Base-by-base conservation (phyloP, 2,329 filamentous ascomycete species). In the Cordyceps militaris region DNA sequence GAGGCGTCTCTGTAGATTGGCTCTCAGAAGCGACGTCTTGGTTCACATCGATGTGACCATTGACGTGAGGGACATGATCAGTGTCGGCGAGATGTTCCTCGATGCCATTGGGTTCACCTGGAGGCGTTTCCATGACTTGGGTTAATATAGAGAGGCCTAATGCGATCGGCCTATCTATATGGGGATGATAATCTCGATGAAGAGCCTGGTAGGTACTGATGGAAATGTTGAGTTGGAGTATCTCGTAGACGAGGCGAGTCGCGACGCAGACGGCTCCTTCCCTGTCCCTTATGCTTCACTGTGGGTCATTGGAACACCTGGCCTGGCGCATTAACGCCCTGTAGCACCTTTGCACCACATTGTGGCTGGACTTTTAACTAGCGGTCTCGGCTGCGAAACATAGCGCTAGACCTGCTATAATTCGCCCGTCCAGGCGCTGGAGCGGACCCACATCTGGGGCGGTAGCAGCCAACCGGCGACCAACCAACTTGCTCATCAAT, bases 51-150 rank as follows among this genome's bases (percentile, higher is more conserved):
- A 21, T 9, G 23, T 57, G 55, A 9, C 55, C 55, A 51, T 57
- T 57, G 30, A 44, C n/a, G 47, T 16, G 30, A 7, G 55, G 55
- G 6, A n/a, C 28, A 14, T 21, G 21, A 19, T 46, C 47, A 3
- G 28, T 8, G 11, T 44, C 47, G 4, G 28, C 24, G 30, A 28
- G 38, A 28, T 43, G 55, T 5, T 44, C 38, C 23, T 30, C 47
- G 46, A 57, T 28, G 40, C 47, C 55, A 14, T 57, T 57, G 9
- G 55, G 38, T 21, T 51, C 46, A 50, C 47, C 40, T 36, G 46
- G 47, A 3, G 46, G 47, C 24, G 55, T 50, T 21, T 26, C 38
- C 55, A 57, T 57, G 38, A 28, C 36, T 7, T 24, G 36, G 7
- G 21, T n/a, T 28, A 23, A 13, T 13, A 8, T 19, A 21, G 42